Evolutionary conservation across 1,139 yeast species (phyloP), one percentile per base, ranked within the genome.

Genomic region (Nematodospora anomalae): DNA sequence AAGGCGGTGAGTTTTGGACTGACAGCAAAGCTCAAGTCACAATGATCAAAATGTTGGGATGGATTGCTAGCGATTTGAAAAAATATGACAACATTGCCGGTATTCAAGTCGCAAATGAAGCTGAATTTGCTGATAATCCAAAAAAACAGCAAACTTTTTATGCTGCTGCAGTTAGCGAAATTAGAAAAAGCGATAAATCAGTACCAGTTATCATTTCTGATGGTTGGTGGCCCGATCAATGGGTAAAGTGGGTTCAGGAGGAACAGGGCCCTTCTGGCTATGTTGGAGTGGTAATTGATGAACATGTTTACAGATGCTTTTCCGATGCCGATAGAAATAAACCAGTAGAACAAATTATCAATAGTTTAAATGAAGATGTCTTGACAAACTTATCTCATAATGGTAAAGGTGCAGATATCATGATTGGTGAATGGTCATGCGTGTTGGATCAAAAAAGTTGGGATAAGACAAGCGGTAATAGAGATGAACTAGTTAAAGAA

Each of bases 351-450:
- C 75, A 79, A 43, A 80, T 87, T 42, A 78, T 81, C 21, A 40
- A 62, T 4, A 88, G 81, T 43, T 68, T 87, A 42, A 63, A 75
- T 6, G 46, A 56, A 1, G 76, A 81, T 33, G 66, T 81, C 4
- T 62, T 80, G 35, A 71, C 77, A 5, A 76, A 75, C 41, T 57
- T 79, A 30, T 65, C 67, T 23, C 70, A 68, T 28, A 62, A 67
- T 20, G 70, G 69, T 2, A 51, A 51, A 30, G 74, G 77, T 12
- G 86, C 80, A 2, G 97, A 89, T 52, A 70, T 84, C 38, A 67
- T 87, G 55, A 79, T 89, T 14, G 97, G 97, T 9, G 98, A 92
- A 58, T 92, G 79, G 57, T 86, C 96, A 0, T 87, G 96, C 62
- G 96, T 88, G 3, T 51, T 92, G 42, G 96, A 86, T 57, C 84